phyloP scores from a whole-genome alignment of 2,329 filamentous ascomycete species.

The Annulohypoxylon truncatum region DNA sequence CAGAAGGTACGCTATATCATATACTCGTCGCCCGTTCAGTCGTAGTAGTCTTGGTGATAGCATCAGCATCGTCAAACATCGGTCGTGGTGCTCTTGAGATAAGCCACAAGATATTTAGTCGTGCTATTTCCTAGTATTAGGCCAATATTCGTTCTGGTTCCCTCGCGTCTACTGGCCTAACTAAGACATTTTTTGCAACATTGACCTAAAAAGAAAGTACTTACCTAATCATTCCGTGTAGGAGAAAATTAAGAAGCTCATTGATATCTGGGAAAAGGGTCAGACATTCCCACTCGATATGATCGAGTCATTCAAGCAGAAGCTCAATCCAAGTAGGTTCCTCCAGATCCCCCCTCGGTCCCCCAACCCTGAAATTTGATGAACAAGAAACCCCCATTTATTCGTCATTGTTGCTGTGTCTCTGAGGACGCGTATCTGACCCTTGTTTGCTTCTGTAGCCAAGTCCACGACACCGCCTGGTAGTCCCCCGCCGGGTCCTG shows the following conservation, averaged over 20 bases:
- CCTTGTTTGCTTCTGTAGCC: conserved; percentile 60
- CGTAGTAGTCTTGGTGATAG: conserved; percentile 48
- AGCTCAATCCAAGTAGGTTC: conserved; percentile 78
- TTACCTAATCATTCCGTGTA: conserved; percentile 66
- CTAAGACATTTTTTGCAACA: conserved; percentile 38
- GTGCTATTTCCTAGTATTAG: conserved; percentile 33
- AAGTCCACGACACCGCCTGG: conserved; percentile 78
- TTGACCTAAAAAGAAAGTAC: conserved; percentile 52
- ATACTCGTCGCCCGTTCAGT: conserved; percentile 47
- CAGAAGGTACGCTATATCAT: conserved; percentile 86
- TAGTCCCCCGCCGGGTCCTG: conserved; percentile 63
- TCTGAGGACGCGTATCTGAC: conserved; percentile 53
- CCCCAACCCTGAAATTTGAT: conserved; percentile 6
- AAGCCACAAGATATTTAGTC: conserved; percentile 37
- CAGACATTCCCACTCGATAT: conserved; percentile 87
- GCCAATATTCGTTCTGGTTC: conserved; percentile 14
- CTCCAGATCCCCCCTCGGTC: conserved; percentile 26
- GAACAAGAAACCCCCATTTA: conserved; percentile 9
- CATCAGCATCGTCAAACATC: conserved; percentile 28
- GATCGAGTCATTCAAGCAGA: conserved; percentile 85
- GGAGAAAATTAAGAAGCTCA: conserved; percentile 94
- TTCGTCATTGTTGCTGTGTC: conserved; percentile 14
- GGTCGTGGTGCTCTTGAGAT: conserved; percentile 36
- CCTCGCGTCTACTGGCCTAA: conserved; percentile 15
- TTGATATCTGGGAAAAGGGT: conserved; percentile 98